Percentiles rank a stretch among this genome's conserved stretches.
Conservation (phyloP, 305 asterid genomes). For the Caryopteris hybrid region DNA sequence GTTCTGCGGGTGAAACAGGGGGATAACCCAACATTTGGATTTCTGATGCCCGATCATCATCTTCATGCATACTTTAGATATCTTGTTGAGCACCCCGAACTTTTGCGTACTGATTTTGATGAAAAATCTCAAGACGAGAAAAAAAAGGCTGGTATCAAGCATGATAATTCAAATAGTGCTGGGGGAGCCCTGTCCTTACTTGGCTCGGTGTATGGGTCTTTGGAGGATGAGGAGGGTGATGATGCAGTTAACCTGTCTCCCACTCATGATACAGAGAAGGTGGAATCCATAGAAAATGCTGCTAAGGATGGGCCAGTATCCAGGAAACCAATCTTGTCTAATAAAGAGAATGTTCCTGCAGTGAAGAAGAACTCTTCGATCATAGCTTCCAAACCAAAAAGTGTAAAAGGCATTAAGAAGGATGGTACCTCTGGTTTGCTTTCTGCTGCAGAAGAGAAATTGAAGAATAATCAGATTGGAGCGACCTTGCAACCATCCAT, state of each 20-base stretch:
- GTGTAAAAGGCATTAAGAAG: constrained; percentile 24
- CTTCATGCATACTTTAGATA: constrained; percentile 86
- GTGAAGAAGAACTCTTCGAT: constrained; percentile 60
- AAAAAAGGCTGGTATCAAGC: constrained; percentile 25
- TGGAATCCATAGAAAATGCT: constrained; percentile 27
- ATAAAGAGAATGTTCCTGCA: constrained; percentile 40
- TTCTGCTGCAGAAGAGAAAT: constrained; percentile 33
- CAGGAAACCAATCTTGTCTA: constrained; percentile 31
- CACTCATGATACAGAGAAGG: constrained; percentile 31
- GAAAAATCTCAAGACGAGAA: constrained; percentile 40
- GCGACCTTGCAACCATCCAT: constrained; percentile 33
- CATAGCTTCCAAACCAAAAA: constrained; percentile 38
- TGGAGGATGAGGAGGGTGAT: constrained; percentile 79
- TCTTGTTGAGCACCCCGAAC: constrained; percentile 83
- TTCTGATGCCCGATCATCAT: constrained; percentile 85
- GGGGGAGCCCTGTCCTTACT: constrained; percentile 86
- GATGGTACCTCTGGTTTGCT: constrained; percentile 34
- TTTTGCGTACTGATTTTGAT: constrained; percentile 44
- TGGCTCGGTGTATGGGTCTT: constrained; percentile 88
- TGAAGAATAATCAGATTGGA: constrained; percentile 27
- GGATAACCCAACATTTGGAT: constrained; percentile 88
- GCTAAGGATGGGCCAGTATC: constrained; percentile 32
- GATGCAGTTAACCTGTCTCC: constrained; percentile 21
- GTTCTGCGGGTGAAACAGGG: constrained; percentile 94
- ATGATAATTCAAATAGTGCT: constrained; percentile 21